Evolutionary conservation across 2,329 filamentous ascomycete species (phyloP), one percentile per base, ranked within the genome.

Genomic region (Aspergillus udagawae): DNA sequence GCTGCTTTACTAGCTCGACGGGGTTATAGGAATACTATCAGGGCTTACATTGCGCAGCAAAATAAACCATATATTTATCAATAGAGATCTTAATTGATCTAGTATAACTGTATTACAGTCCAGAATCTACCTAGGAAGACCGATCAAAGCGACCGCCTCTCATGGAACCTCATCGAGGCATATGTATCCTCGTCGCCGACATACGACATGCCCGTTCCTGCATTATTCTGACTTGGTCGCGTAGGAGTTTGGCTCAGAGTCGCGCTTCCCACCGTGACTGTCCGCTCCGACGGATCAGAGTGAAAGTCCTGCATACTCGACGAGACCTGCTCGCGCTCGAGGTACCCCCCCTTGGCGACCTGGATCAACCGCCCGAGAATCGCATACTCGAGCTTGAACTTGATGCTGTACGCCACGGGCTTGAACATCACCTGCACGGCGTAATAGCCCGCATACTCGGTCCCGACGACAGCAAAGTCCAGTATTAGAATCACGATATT

Each of bases 361-460:
- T 59, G 51, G 10, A 78, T 71, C 9, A 79, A 64, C 58, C 75
- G 75, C n/a, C 80, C 73, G 7, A 85, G 71, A 47, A 85, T 79
- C 23, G 80, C 77, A 61, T 79, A 79, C 67, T 85, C 83, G 12
- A 83, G 76, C 53, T 82, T 81, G 38, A 82, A 72, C 73, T 71
- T 71, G 53, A 71, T 59, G 47, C 68, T 69, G 55, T 71, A 71
- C 1, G 60, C 61, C 14, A 70, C 72, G 4, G 70, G 69, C 55
- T 77, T 77, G 60, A 73, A 70, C 50, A 68, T 67, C 9, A 70
- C 70, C 58, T 78, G 74, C 21, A 76, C 60, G 5, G 68, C 61
- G 25, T 73, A 73, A 29, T 76, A 70, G 32, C 72, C 67, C 29
- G 71, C 70, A 61, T 75, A 75, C 32, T 73, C 65, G 3, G 75